These are phyloP conservation scores for Penicillium subrubescens DNA, from an alignment of 495 filamentous ascomycete genomes.

Conservation along the genomic window DNA sequence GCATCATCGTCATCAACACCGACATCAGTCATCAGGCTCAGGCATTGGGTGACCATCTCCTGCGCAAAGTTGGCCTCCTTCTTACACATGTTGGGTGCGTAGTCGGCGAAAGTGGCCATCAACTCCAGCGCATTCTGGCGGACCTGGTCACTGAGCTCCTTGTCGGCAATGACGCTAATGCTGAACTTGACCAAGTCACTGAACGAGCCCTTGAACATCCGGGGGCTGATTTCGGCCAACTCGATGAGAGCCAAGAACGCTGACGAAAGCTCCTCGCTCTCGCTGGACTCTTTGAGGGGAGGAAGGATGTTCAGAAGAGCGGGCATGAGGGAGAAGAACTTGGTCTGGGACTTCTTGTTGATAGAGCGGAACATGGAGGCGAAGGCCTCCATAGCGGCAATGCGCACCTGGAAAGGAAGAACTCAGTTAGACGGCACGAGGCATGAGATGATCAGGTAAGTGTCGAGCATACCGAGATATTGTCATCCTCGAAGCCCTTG, in stretches of 20 bases:
- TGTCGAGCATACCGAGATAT: conserved; percentile 62
- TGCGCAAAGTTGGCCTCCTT: conserved; percentile 87
- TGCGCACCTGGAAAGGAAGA: conserved; percentile 61
- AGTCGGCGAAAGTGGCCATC: conserved; percentile 98
- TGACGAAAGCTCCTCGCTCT: conserved; percentile 86
- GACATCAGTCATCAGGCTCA: conserved; percentile 99
- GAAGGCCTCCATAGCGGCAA: conserved; percentile 95
- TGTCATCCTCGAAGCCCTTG: conserved; percentile 87
- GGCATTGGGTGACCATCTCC: conserved; percentile 98
- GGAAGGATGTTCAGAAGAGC: conserved; percentile 91
- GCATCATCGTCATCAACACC: conserved; percentile 95
- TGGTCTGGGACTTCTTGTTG: conserved; percentile 78
- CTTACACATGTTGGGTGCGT: conserved; percentile 87
- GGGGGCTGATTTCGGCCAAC: conserved; percentile 83
- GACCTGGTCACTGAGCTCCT: conserved; percentile 85
- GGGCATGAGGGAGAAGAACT: conserved; percentile 83
- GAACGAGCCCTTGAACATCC: conserved; percentile 96
- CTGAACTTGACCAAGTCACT: conserved; percentile 88
- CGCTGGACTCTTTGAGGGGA: conserved; percentile 84
- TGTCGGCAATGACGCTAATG: conserved; percentile 90
- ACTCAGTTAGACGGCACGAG: background rate
- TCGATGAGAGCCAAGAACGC: conserved; percentile 90
- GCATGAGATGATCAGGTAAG: background rate
- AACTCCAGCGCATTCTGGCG: conserved; percentile 95
- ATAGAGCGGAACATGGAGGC: conserved; percentile 92